Evolutionary conservation across 495 filamentous ascomycete species (phyloP).

Genomic region (Neurospora sp.): DNA sequence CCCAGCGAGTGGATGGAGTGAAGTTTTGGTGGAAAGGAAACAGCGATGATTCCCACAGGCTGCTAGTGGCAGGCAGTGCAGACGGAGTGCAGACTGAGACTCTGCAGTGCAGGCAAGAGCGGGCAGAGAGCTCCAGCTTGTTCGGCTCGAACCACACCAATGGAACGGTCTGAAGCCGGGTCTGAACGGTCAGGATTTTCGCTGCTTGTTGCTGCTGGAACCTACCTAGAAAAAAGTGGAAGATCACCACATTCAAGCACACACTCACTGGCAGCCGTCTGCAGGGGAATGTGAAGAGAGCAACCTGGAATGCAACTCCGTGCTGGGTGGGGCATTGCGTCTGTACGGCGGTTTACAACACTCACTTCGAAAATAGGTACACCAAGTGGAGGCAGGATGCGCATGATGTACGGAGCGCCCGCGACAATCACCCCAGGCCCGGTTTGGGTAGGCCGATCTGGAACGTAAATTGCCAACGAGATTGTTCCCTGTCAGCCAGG

Average conservation of each 20-base stretch:
- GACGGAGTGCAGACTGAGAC: neutral
- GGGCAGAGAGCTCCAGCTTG: neutral
- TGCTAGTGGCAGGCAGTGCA: neutral
- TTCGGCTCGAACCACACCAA: neutral
- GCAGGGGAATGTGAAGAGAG: neutral
- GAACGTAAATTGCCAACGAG: slow-evolving; percentile 8
- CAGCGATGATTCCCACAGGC: neutral
- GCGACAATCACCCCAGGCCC: slow-evolving; percentile 3
- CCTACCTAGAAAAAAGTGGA: neutral
- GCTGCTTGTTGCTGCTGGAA: neutral
- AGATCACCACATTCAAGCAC: neutral
- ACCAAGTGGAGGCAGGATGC: slow-evolving; percentile 5
- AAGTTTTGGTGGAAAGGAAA: neutral
- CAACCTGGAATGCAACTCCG: neutral
- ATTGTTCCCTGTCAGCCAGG: neutral
- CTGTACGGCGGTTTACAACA: slow-evolving; percentile 3
- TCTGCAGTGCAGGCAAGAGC: neutral
- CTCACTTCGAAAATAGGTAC: neutral
- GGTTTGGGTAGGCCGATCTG: slow-evolving; percentile 7
- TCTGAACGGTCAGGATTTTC: neutral
- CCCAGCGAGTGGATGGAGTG: neutral
- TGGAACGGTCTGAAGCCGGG: neutral
- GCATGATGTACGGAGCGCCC: slow-evolving; percentile 19
- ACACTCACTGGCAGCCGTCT: neutral
- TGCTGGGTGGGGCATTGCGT: neutral